Evolutionary conservation across 2,329 filamentous ascomycete genomes (phyloP).

Genomic region (Capronia epimyces): DNA sequence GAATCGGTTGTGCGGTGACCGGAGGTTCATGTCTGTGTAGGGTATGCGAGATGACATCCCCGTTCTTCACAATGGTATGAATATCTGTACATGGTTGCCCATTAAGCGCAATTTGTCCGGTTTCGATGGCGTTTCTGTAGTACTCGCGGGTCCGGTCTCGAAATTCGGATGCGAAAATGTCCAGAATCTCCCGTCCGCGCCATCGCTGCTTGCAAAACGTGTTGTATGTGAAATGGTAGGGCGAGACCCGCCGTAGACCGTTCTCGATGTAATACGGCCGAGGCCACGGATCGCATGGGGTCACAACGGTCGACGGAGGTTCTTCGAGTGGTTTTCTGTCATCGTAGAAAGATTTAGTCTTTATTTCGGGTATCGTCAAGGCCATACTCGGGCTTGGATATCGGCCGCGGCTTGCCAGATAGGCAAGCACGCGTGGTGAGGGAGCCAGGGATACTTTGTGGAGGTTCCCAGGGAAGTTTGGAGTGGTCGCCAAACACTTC

Average conservation of each 20-base stretch:
- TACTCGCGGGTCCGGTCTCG: constrained; percentile 80
- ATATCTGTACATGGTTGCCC: constrained; percentile 54
- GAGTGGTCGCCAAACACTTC: not conserved
- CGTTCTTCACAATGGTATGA: constrained; percentile 51
- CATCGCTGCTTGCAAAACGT: constrained; percentile 92
- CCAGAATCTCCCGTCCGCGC: constrained; percentile 72
- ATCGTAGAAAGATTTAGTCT: constrained; percentile 11
- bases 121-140: constrained; percentile 74
- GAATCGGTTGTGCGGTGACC: constrained; percentile 72
- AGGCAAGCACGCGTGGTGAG: constrained; percentile 38
- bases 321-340: constrained; percentile 21
- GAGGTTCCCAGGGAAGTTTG: not conserved
- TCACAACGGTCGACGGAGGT: constrained; percentile 25
- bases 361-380: constrained; percentile 29
- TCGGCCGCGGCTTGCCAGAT: constrained; percentile 37
- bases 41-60: constrained; percentile 86
- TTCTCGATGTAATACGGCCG: constrained; percentile 77
- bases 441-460: constrained; percentile 25
- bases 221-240: constrained; percentile 92
- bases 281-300: constrained; percentile 48
- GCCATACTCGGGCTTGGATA: constrained; percentile 37
- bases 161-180: constrained; percentile 89
- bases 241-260: constrained; percentile 73
- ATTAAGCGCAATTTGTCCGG: constrained; percentile 74
- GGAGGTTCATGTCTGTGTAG: constrained; percentile 94